These are phyloP conservation scores for Lanmaoa pseudosensibilis DNA, from an alignment of 768 basidiomycete species.

Conservation along the genomic window DNA sequence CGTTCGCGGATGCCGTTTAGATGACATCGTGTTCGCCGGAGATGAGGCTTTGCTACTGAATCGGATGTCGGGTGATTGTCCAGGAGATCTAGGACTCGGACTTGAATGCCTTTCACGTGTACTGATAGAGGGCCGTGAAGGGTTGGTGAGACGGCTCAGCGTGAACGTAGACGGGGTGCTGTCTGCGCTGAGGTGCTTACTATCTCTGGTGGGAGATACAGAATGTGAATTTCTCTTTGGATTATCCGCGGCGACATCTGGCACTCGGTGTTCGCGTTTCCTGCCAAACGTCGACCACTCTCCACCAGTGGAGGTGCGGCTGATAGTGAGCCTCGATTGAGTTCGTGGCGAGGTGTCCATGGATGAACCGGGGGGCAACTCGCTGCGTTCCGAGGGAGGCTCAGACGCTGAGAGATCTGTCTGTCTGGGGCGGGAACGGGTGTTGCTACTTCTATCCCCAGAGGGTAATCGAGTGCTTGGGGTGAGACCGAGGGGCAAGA, in stretches of 20 bases:
- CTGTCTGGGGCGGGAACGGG: slow-evolving; percentile 5
- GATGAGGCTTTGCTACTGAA: slow-evolving; percentile 31
- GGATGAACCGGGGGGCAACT: slow-evolving; percentile 1
- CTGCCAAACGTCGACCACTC: slow-evolving; percentile 41
- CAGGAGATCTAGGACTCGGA: slow-evolving; percentile 18
- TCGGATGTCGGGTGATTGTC: slow-evolving; percentile 19
- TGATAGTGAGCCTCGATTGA: slow-evolving; percentile 10
- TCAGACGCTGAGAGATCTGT: not conserved
- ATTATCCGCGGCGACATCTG: slow-evolving; percentile 15
- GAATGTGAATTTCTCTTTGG: slow-evolving; percentile 17
- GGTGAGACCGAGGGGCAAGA: slow-evolving; percentile 24
- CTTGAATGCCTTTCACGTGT: slow-evolving; percentile 8
- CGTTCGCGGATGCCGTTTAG: slow-evolving; percentile 25
- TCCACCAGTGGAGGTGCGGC: slow-evolving; percentile 22
- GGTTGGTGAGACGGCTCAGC: slow-evolving; percentile 18
- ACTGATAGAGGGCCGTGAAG: slow-evolving; percentile 15
- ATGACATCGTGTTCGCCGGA: slow-evolving; percentile 30
- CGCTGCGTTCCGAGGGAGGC: not conserved
- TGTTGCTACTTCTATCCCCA: slow-evolving; percentile 1
- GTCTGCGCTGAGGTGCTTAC: slow-evolving; percentile 13
- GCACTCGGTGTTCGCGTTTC: slow-evolving; percentile 14
- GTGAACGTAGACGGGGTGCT: slow-evolving; percentile 23
- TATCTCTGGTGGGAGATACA: slow-evolving; percentile 20
- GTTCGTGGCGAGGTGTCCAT: slow-evolving; percentile 14
- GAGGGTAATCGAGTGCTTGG: slow-evolving; percentile 29